These are phyloP conservation scores for Scleroderma bovista DNA, from an alignment of 768 basidiomycete genomes.

Conservation along the genomic window DNA sequence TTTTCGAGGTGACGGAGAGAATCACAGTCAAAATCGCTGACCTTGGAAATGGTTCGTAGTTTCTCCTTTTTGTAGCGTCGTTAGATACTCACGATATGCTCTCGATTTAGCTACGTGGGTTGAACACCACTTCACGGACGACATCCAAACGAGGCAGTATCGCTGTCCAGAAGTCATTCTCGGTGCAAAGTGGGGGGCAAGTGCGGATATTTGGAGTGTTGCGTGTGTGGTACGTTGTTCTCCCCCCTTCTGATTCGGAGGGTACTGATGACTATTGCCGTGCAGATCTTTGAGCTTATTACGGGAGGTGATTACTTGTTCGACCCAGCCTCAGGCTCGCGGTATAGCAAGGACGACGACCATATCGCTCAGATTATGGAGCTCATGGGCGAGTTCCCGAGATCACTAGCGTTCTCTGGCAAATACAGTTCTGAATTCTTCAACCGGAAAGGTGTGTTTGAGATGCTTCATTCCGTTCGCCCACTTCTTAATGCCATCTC, in stretches of 20 bases:
- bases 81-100: not conserved
- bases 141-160: conserved; percentile 97
- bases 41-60: conserved; percentile 79
- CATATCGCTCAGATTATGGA: conserved; percentile 99
- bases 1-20: conserved; percentile 45
- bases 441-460: conserved; percentile 77
- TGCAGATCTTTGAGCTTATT: conserved; percentile 88
- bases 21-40: conserved; percentile 99
- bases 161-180: conserved; percentile 96
- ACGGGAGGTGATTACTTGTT: conserved; percentile 98
- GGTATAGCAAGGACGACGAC: conserved; percentile 95
- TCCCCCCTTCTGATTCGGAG: not conserved
- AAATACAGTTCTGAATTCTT: conserved; percentile 96
- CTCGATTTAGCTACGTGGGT: conserved; percentile 62
- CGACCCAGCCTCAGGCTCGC: conserved; percentile 90
- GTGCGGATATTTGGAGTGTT: conserved; percentile 95
- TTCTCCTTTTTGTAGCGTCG: not conserved
- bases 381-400: conserved; percentile 86
- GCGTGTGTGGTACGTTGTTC: conserved; percentile 67
- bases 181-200: conserved; percentile 92
- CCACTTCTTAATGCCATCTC: not conserved
- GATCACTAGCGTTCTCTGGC: conserved; percentile 76
- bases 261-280: not conserved
- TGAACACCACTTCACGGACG: conserved; percentile 97
- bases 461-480: not conserved